phyloP scores from a whole-genome alignment of 2,329 filamentous ascomycete species.

The Aschersonia sp. region DNA sequence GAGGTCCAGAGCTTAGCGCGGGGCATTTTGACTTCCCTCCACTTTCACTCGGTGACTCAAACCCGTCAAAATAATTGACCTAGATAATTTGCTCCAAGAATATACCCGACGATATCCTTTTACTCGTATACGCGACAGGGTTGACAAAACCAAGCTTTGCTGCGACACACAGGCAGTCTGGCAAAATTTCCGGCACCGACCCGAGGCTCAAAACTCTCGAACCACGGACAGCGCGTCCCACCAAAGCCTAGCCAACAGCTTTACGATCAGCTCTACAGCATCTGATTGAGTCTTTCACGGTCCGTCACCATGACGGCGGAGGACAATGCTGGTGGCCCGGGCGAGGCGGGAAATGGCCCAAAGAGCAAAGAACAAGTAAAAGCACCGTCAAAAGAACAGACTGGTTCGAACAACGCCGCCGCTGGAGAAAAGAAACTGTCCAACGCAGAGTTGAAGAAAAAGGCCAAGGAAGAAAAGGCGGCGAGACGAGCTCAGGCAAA shows the following conservation, averaged over 20 bases:
- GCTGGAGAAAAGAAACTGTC: conserved; percentile 42
- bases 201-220: not conserved
- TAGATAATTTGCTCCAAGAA: no score
- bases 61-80: not conserved
- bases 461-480: conserved; percentile 81
- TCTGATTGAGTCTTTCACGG: no score
- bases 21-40: conserved; percentile 12
- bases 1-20: conserved; percentile 13
- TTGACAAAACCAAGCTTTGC: no score
- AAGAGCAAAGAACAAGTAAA: conserved; percentile 10
- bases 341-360: conserved; percentile 7
- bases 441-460: conserved; percentile 72
- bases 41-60: conserved; percentile 21
- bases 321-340: conserved; percentile 5
- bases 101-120: no score
- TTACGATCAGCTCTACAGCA: no score
- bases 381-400: conserved; percentile 9
- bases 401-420: conserved; percentile 4
- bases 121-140: not conserved
- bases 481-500: conserved; percentile 65
- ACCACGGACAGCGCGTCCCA: not conserved
- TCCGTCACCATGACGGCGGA: conserved; percentile 14
- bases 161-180: no score
- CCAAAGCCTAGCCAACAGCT: no score
- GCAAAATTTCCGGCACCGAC: not conserved